phyloP scores from a whole-genome alignment of 768 basidiomycete genomes.

The Hypholoma fasciculare region DNA sequence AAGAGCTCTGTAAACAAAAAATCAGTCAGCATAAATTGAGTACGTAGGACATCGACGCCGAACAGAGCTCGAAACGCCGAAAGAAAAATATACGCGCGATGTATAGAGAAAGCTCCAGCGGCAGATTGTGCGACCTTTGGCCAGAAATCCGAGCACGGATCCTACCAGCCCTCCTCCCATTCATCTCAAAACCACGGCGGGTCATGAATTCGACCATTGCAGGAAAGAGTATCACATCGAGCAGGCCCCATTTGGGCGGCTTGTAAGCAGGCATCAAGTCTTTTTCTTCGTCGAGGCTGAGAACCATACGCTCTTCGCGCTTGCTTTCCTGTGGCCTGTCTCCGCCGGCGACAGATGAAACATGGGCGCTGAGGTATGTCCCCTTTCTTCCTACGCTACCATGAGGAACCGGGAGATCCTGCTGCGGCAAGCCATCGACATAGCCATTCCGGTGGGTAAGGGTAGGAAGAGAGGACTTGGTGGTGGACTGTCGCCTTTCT shows the following conservation, averaged over 20 bases:
- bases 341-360: too few relatives aligned
- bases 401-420: neutral
- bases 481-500: neutral
- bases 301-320: slow-evolving; percentile 32
- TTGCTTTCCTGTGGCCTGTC: slow-evolving; percentile 8
- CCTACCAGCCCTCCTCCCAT: slow-evolving; percentile 63
- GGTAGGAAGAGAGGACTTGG: neutral
- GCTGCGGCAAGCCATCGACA: neutral
- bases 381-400: slow-evolving; percentile 13
- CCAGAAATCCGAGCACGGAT: slow-evolving; percentile 50
- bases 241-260: slow-evolving; percentile 60
- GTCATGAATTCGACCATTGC: slow-evolving; percentile 48
- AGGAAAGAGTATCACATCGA: slow-evolving; percentile 74
- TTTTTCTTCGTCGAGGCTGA: slow-evolving; percentile 41
- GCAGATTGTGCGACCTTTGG: slow-evolving; percentile 58
- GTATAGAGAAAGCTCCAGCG: slow-evolving; percentile 70
- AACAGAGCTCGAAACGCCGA: neutral
- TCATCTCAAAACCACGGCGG: slow-evolving; percentile 47
- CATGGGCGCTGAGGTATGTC: slow-evolving; percentile 1
- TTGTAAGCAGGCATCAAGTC: slow-evolving; percentile 51
- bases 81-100: slow-evolving; percentile 37
- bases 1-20: slow-evolving; percentile 54
- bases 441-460: neutral
- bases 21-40: slow-evolving; percentile 1
- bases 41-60: neutral